Percentiles rank a stretch among this genome's conserved stretches.
phyloP scores from a whole-genome alignment of 192 early-diverging fungal species.

The Backusella parvicylindrica region DNA sequence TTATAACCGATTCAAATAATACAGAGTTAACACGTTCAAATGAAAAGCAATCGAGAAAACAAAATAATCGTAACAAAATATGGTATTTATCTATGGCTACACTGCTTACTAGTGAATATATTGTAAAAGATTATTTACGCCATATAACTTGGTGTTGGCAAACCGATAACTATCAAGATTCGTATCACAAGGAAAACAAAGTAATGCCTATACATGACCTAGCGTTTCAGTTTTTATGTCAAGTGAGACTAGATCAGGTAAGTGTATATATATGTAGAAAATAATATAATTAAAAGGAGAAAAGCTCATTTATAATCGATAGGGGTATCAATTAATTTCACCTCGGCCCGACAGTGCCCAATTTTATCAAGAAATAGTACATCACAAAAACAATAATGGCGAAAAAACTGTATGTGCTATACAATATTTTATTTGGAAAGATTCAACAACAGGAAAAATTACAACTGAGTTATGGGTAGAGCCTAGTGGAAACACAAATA shows the following conservation, averaged over 20 bases:
- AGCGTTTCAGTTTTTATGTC: slow-evolving; percentile 54
- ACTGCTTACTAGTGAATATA: slow-evolving; percentile 33
- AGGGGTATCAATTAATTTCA: slow-evolving; percentile 39
- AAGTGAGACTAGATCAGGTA: slow-evolving; percentile 44
- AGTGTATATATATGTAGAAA: neutral
- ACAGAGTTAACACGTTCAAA: neutral
- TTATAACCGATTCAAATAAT: neutral
- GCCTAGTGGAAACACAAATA: slow-evolving; percentile 28
- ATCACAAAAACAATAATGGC: slow-evolving; percentile 4
- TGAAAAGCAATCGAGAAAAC: neutral
- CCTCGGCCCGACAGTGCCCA: slow-evolving; percentile 37
- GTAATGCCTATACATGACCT: slow-evolving; percentile 50
- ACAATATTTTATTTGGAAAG: slow-evolving; percentile 51
- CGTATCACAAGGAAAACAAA: slow-evolving; percentile 27
- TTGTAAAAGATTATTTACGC: slow-evolving; percentile 45
- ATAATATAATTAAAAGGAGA: neutral
- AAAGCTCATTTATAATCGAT: neutral
- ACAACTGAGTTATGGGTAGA: slow-evolving; percentile 57
- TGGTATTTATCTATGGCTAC: slow-evolving; percentile 29
- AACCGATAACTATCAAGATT: slow-evolving; percentile 26
- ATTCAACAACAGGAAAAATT: slow-evolving; percentile 38
- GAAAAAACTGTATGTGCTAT: slow-evolving; percentile 32
- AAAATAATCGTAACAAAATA: neutral
- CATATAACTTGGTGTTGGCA: slow-evolving; percentile 49
- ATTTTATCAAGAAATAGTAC: slow-evolving; percentile 48